Conservation (phyloP, 371 early-diverging fungal species). For the Cokeromyces recurvatus region DNA sequence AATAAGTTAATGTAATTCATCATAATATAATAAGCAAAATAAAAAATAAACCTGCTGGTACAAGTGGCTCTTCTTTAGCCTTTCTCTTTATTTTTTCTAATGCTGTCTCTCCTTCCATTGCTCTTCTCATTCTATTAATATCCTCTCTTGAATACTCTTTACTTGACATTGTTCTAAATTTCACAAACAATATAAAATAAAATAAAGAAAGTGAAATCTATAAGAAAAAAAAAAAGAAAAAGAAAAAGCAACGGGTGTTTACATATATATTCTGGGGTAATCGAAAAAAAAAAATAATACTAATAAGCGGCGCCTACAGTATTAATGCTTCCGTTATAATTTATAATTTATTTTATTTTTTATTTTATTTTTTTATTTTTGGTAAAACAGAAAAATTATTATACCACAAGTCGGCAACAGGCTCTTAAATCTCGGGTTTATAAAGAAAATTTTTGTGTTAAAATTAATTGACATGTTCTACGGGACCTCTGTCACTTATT, state of each 20-base stretch:
- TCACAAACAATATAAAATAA: no score
- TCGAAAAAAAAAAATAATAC: no score
- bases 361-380: no score
- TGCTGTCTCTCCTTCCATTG: constrained; percentile 37
- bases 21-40: neutral
- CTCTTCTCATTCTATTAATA: constrained; percentile 34
- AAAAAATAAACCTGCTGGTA: constrained; percentile 35
- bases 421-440: no score
- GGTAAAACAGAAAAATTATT: no score
- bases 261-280: neutral
- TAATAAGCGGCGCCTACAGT: no score
- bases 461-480: no score
- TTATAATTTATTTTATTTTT: no score
- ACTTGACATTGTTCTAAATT: constrained; percentile 2
- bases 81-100: constrained; percentile 43
- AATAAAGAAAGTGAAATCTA: neutral
- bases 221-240: constrained; percentile 3
- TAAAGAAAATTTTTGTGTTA: no score
- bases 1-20: neutral
- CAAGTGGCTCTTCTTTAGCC: constrained; percentile 43
- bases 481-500: constrained; percentile 31
- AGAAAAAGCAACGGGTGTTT: no score
- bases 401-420: no score
- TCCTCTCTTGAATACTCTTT: constrained; percentile 30
- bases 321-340: no score